Evolutionary conservation across 495 filamentous ascomycete genomes (phyloP).

Genomic region (Penicillium daleae): DNA sequence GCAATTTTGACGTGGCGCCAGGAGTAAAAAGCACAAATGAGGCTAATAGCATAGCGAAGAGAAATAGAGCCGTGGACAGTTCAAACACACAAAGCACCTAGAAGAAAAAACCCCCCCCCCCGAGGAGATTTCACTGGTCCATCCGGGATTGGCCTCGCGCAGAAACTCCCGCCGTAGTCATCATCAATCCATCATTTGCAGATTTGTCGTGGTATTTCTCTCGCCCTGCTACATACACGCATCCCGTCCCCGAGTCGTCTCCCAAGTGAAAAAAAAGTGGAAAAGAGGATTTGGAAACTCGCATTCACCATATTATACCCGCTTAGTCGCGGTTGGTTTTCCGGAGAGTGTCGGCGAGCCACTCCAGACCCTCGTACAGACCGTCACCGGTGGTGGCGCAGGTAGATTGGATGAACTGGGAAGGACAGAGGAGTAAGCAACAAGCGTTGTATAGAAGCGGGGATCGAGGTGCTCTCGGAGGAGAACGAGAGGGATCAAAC

Average conservation of each 20-base stretch:
- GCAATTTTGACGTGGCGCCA: constrained; percentile 44
- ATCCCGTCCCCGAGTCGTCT: constrained; percentile 23
- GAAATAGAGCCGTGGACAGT: constrained; percentile 43
- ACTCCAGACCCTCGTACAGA: constrained; percentile 99
- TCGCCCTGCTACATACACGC: constrained; percentile 38
- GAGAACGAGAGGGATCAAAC: constrained; percentile 48
- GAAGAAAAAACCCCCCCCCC: constrained; percentile 30
- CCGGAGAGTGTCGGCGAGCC: constrained; percentile 93
- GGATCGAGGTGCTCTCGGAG: too few species aligned
- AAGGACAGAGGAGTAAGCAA: constrained; percentile 22
- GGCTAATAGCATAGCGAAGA: constrained; percentile 53
- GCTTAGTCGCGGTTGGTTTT: constrained; percentile 84
- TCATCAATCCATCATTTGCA: constrained; percentile 48
- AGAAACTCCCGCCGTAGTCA: constrained; percentile 44
- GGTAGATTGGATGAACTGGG: constrained; percentile 98
- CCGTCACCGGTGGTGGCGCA: constrained; percentile 99
- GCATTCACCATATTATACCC: constrained; percentile 33
- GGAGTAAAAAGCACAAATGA: constrained; percentile 45
- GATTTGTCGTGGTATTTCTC: constrained; percentile 47
- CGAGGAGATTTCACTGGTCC: constrained; percentile 14
- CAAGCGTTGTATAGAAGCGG: background rate
- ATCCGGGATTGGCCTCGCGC: constrained; percentile 28
- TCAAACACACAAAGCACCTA: constrained; percentile 42
- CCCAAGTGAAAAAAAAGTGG: background rate
- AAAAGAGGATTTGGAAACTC: constrained; percentile 5